Conservation (phyloP, 345 rosid species). For the Sisymbrium altissimum region DNA sequence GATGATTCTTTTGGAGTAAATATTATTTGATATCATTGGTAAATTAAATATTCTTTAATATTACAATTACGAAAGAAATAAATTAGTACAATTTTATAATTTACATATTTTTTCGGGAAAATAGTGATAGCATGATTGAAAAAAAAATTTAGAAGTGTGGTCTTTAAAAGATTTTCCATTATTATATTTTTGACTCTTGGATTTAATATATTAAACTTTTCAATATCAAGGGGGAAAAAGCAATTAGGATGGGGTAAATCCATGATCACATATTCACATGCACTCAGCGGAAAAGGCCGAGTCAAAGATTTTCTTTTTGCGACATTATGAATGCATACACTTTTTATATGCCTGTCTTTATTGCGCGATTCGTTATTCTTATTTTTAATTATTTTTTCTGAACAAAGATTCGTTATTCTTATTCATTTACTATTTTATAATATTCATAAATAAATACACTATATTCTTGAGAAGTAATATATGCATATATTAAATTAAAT, state of each 20-base stretch:
- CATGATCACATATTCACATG: no score
- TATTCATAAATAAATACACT: no score
- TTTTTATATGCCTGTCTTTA: no score
- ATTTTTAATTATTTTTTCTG: background rate
- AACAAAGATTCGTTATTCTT: background rate
- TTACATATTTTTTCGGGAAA: background rate
- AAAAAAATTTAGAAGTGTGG: background rate
- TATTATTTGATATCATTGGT: no score
- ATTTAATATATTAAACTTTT: background rate
- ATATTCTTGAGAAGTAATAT: background rate
- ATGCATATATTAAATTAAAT: background rate
- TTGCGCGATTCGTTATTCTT: background rate
- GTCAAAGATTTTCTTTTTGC: constrained; percentile 9
- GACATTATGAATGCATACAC: background rate
- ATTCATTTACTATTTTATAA: background rate
- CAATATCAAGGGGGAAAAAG: background rate
- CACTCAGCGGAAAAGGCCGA: background rate
- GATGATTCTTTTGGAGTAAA: background rate
- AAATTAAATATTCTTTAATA: background rate
- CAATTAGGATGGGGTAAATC: background rate
- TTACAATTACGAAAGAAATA: background rate
- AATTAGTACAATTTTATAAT: background rate
- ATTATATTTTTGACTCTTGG: background rate
- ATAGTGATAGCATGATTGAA: background rate
- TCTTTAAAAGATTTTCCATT: background rate